phyloP scores from a whole-genome alignment of 345 rosid species.

The Syzygium oleosum region DNA sequence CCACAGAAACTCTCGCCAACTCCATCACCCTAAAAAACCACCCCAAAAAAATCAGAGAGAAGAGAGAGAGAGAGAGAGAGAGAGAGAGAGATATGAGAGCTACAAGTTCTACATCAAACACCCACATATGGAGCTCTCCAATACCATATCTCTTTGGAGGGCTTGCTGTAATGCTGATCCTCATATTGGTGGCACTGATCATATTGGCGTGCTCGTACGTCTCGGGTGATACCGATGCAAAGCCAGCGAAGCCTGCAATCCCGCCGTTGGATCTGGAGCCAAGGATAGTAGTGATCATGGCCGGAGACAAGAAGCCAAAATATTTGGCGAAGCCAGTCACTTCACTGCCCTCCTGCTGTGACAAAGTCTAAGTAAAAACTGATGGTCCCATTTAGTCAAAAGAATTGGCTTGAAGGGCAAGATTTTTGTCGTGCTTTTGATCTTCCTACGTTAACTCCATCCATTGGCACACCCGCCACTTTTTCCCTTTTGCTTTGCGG shows the following conservation, averaged over 20 bases:
- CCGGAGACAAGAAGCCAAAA: constrained; percentile 31
- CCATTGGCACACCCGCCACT: not conserved
- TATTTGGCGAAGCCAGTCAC: constrained; percentile 15
- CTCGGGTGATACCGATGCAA: not conserved
- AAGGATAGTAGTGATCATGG: constrained; percentile 31
- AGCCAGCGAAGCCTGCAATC: constrained; percentile 1
- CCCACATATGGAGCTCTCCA: constrained; percentile 5
- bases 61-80: not conserved
- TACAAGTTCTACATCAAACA: not conserved
- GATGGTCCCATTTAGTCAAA: not conserved
- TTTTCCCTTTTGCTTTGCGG: not conserved
- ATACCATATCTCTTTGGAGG: constrained; percentile 28
- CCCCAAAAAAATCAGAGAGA: not conserved
- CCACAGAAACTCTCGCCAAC: not conserved
- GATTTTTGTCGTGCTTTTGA: not conserved
- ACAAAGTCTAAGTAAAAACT: not conserved
- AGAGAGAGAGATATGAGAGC: not conserved
- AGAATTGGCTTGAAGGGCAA: not conserved
- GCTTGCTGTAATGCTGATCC: constrained; percentile 9
- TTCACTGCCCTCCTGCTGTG: not conserved
- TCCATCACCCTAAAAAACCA: not conserved
- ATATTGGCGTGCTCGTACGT: constrained; percentile 12
- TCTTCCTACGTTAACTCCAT: not conserved
- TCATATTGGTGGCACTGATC: constrained; percentile 16
- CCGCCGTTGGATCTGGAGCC: constrained; percentile 6